A percentile compares a stretch with the other conserved stretches of the same genome.
Conservation (phyloP, 345 rosid species). For the Erucastrum elatum region DNA sequence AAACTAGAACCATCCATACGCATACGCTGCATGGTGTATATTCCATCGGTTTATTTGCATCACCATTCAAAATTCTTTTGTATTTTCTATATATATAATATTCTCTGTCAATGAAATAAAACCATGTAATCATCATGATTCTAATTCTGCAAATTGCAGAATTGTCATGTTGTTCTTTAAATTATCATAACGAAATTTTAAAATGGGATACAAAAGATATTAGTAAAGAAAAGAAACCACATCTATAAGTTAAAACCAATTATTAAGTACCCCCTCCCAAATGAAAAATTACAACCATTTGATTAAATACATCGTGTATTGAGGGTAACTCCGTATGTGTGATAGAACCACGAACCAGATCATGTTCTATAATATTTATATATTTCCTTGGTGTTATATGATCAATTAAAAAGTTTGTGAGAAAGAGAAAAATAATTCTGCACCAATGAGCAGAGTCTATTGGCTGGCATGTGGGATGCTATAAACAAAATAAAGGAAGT, state of each 20-base stretch:
- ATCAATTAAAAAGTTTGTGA: constrained; percentile 14
- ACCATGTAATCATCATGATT: constrained; percentile 21
- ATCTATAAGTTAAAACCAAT: constrained; percentile 30
- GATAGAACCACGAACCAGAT: constrained; percentile 42
- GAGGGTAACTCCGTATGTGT: constrained; percentile 37
- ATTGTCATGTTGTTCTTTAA: constrained; percentile 12
- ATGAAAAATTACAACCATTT: constrained; percentile 9
- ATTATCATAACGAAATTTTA: background rate
- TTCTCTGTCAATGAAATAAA: background rate
- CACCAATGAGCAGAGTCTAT: constrained; percentile 35
- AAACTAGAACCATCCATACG: background rate
- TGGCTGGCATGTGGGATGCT: constrained; percentile 42
- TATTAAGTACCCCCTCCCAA: constrained; percentile 10
- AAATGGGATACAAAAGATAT: background rate
- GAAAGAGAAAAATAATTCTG: constrained; percentile 30
- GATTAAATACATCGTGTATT: constrained; percentile 28
- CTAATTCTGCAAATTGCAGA: constrained; percentile 21
- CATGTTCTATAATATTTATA: constrained; percentile 33
- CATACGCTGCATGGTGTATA: background rate
- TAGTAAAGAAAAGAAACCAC: constrained; percentile 26
- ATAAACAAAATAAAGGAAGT: constrained; percentile 13
- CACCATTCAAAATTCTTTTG: background rate
- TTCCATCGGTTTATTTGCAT: constrained; percentile 8
- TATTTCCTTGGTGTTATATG: constrained; percentile 1
- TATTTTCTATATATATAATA: background rate